Evolutionary conservation across 192 early-diverging fungal genomes (phyloP), one percentile per base, ranked within the genome.

Genomic region (Gryganskiella cystojenkinii): DNA sequence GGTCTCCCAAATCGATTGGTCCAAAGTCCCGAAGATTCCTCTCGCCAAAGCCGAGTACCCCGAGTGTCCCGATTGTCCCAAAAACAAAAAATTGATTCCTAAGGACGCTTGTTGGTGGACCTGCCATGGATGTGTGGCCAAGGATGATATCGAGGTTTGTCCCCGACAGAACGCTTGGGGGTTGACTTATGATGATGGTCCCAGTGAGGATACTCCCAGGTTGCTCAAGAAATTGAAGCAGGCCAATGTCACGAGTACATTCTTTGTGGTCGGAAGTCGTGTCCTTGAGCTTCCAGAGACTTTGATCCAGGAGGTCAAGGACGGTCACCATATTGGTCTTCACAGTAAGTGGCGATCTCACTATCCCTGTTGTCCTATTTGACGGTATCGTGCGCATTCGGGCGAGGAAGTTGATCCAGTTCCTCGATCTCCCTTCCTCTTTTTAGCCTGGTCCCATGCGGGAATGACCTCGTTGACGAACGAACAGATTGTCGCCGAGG

Each of bases 401-500:
- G n/a, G n/a, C n/a, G n/a, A n/a, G n/a, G n/a, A n/a, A n/a, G n/a
- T n/a, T n/a, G n/a, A n/a, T n/a, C n/a, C n/a, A n/a, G n/a, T n/a
- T n/a, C n/a, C n/a, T n/a, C n/a, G n/a, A n/a, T n/a, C 5, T 9
- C 11, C 7, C 7, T 44, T 53, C 2, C 40, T 5, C 25, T 20
- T 50, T n/a, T 14, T 53, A 68, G 83, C 87, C 14, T 90, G 86
- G 86, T 71, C 81, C 46, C 88, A 88, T 43, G 67, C 69, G 13
- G 72, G 70, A 20, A 74, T 90, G 75, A 82, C 85, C 0, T 59
- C 80, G 5, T 45, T 87, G 25, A 81, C 87, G 8, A 86, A 85
- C 46, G 88, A 87, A 61, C 76, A 87, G 49, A 81, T 86, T n/a
- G 71, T 88, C 1, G 83, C 83, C 45, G 86, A 90, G 61, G 56